phyloP scores from a whole-genome alignment of 2,329 filamentous ascomycete species.

The Triangularia setosa region DNA sequence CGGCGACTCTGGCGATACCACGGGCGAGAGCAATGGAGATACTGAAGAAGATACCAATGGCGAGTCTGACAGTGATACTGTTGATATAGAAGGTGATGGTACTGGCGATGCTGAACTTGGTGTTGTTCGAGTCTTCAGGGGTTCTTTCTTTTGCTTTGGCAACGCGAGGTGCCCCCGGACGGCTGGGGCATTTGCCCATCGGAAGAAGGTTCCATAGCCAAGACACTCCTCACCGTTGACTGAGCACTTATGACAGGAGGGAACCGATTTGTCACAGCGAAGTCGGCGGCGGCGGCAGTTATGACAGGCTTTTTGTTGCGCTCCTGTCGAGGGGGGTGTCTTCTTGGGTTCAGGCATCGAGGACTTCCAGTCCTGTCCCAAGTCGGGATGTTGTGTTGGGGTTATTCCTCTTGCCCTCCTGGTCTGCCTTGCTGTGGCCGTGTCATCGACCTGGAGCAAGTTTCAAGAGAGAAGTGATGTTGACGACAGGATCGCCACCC shows the following conservation, averaged over 20 bases:
- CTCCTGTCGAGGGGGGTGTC: background rate
- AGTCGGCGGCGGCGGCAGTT: conserved; percentile 59
- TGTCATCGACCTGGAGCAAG: background rate
- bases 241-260: conserved; percentile 56
- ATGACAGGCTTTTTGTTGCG: conserved; percentile 46
- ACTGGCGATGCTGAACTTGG: background rate
- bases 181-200: conserved; percentile 53
- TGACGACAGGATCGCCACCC: background rate
- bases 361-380: background rate
- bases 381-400: background rate
- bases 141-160: background rate
- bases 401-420: background rate
- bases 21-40: background rate
- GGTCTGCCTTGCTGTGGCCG: background rate
- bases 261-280: conserved; percentile 58
- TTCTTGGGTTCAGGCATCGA: conserved; percentile 3
- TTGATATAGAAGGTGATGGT: background rate
- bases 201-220: conserved; percentile 57
- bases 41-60: background rate
- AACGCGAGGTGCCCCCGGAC: conserved; percentile 43
- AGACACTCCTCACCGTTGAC: conserved; percentile 54
- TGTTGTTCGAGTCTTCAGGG: background rate
- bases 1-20: background rate
- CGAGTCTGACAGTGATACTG: background rate
- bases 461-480: background rate